phyloP scores from a whole-genome alignment of 768 basidiomycete species.

The Nidularia sp. region DNA sequence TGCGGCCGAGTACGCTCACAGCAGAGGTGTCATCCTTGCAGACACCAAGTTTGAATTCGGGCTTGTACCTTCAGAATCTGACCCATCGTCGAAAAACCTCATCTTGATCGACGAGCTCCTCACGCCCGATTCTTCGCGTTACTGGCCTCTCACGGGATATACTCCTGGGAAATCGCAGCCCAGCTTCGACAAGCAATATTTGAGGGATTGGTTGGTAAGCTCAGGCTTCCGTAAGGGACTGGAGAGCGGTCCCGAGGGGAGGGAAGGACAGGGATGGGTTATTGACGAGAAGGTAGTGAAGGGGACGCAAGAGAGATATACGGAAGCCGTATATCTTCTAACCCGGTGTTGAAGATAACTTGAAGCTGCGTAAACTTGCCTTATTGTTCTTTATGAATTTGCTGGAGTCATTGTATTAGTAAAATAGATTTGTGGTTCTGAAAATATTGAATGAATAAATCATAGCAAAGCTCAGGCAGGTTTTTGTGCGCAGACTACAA shows the following conservation, averaged over 20 bases:
- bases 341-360: slow-evolving; percentile 13
- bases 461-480: no score
- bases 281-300: slow-evolving; percentile 73
- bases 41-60: slow-evolving; percentile 99
- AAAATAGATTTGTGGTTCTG: no score
- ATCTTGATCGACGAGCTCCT: slow-evolving; percentile 96
- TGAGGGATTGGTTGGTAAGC: slow-evolving; percentile 82
- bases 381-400: no score
- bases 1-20: slow-evolving; percentile 70
- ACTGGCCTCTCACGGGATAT: slow-evolving; percentile 85
- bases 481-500: slow-evolving; percentile 12
- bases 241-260: slow-evolving; percentile 68
- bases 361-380: no score
- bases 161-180: slow-evolving; percentile 71
- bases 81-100: slow-evolving; percentile 36
- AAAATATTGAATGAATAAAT: no score
- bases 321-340: slow-evolving; percentile 67
- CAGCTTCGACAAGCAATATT: slow-evolving; percentile 96
- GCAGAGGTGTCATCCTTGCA: slow-evolving; percentile 85
- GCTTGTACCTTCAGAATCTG: slow-evolving; percentile 42
- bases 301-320: slow-evolving; percentile 76
- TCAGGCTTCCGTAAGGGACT: slow-evolving; percentile 74
- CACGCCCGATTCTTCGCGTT: slow-evolving; percentile 95
- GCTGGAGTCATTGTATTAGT: no score
- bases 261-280: slow-evolving; percentile 69